Base-by-base conservation (phyloP, 306 rosid species). In the Vigna hirtella region DNA sequence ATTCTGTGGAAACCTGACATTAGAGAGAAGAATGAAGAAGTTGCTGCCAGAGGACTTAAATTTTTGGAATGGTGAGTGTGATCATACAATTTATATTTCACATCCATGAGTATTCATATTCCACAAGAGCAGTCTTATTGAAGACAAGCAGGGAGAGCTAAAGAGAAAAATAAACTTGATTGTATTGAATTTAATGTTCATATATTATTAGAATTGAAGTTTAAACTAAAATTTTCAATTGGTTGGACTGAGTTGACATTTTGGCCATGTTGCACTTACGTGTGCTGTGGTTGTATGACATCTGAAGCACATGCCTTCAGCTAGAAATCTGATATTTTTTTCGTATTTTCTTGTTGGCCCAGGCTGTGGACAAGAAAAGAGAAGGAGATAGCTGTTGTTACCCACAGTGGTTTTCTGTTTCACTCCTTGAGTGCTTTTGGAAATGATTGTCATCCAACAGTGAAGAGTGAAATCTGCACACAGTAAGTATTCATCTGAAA, bases 291-390 rank as follows among this genome's bases (percentile, higher is more conserved):
- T 64, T 63, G 74, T 47, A 36, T 73, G 56, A 14, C 45, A 70
- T 49, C 32, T 53, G 70, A 72, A 79, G 40, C 68, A 56, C 34
- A 51, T 40, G 34, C 24, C 22, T 65, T 53, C 26, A 67, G 58
- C 61, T 2, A 40, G 28, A 53, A 49, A 28, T 48, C 62, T 53
- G 52, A 69, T 47, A 6, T 12, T 74, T 82, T 62, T 71, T n/a
- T n/a, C 40, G 7, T n/a, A 49, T 24, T 52, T 67, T 55, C 10
- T 42, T 22, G 70, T 59, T 70, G 72, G 12, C 83, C 59, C 88
- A 95, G 99, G 99, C 72, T 95, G 85, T 95, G 98, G 98, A 91
- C 97, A 4, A 92, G 97, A 20, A 80, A 95, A 85, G 98, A 95
- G 86, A 88, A 89, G 65, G 93, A 95, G 85, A 95, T 95, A 72